These are phyloP conservation scores for Myxozyma mucilagina DNA, from an alignment of 805 yeast genomes.

Conservation along the genomic window DNA sequence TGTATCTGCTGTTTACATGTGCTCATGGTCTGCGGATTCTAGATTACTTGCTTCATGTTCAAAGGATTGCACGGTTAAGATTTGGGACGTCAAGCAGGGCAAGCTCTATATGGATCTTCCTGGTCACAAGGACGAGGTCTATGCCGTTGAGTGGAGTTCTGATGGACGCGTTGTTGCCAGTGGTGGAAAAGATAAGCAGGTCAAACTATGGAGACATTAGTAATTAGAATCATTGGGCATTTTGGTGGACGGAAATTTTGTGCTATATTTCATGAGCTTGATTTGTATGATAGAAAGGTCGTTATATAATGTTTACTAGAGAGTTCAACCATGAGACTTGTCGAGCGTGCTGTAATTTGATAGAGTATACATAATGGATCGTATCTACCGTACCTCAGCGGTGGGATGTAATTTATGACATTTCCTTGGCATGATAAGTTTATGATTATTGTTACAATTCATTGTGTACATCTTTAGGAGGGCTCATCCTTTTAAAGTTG, in stretches of 20 bases:
- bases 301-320: too few relatives aligned
- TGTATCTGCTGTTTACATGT: slow-evolving; percentile 96
- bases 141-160: slow-evolving; percentile 96
- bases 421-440: too few relatives aligned
- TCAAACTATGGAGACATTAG: slow-evolving; percentile 80
- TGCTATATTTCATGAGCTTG: too few relatives aligned
- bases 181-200: slow-evolving; percentile 95
- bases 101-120: slow-evolving; percentile 88
- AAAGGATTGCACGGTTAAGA: slow-evolving; percentile 92
- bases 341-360: too few relatives aligned
- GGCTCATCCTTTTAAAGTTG: too few relatives aligned
- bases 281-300: too few relatives aligned
- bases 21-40: slow-evolving; percentile 96
- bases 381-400: too few relatives aligned
- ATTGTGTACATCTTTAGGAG: too few relatives aligned
- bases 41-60: slow-evolving; percentile 89
- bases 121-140: slow-evolving; percentile 94
- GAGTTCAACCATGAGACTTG: too few relatives aligned
- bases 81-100: slow-evolving; percentile 90
- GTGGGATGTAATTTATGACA: too few relatives aligned
- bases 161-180: slow-evolving; percentile 94
- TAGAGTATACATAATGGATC: too few relatives aligned
- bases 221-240: neutral
- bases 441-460: too few relatives aligned
- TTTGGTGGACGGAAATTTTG: neutral